phyloP scores from a whole-genome alignment of 805 yeast genomes.

The Brettanomyces anomalus region DNA sequence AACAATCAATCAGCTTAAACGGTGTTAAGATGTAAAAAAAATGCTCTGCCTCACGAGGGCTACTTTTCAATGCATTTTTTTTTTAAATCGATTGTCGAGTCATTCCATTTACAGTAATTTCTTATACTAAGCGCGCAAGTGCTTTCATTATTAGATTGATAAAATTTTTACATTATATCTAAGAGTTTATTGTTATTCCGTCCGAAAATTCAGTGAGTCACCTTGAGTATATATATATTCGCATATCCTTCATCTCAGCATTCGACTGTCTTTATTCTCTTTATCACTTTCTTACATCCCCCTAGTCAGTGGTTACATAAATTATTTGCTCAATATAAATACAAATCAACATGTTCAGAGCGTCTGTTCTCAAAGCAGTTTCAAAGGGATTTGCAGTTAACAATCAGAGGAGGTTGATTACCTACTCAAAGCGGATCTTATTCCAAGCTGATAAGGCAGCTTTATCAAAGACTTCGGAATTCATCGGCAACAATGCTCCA shows the following conservation, averaged over 20 bases:
- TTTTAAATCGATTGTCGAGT: too few species aligned
- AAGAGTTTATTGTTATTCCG: too few species aligned
- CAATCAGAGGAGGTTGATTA: neutral
- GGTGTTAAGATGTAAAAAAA: too few species aligned
- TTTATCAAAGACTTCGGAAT: neutral
- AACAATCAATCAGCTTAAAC: too few species aligned
- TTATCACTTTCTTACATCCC: too few species aligned
- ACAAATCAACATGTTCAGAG: constrained; percentile 3
- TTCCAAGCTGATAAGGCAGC: neutral
- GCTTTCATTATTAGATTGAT: neutral
- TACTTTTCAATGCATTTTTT: too few species aligned
- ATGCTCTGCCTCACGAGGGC: too few species aligned
- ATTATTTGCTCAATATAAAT: too few species aligned
- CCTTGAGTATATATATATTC: neutral
- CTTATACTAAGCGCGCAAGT: neutral
- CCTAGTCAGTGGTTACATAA: too few species aligned
- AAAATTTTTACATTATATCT: neutral
- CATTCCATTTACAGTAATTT: neutral
- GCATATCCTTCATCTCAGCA: neutral
- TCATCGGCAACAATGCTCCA: neutral
- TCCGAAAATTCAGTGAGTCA: too few species aligned
- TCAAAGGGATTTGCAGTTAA: neutral
- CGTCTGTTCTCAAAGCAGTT: neutral
- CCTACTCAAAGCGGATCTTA: neutral
- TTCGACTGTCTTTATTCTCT: too few species aligned